Base-by-base conservation (phyloP, 1,284 basidiomycete species). In the Polyporus tsugae region DNA sequence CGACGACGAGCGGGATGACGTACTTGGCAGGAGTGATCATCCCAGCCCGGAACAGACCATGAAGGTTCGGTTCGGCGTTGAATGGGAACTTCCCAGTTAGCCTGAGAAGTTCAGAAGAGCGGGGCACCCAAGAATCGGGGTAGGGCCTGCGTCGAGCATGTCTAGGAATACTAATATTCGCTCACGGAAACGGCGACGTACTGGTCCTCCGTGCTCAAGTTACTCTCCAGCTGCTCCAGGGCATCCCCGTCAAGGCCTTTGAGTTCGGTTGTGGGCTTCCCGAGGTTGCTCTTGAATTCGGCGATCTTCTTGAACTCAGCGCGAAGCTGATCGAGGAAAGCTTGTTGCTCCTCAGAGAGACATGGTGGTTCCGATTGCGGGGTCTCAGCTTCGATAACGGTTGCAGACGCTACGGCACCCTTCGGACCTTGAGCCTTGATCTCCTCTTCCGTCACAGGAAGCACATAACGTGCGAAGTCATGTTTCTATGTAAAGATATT, bases 111-210 rank as follows among this genome's bases (percentile, higher is more conserved):
- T 70, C 60, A 2, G 68, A 17, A 2, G 75, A 76, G n/a, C 75
- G 75, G n/a, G 75, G 75, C 6, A 76, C 70, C 75, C 75, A 74
- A 1, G 73, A 75, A 60, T 74, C 75, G 0, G 75, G 73, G 1
- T 72, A 73, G 36, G 67, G 49, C 49, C 73, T 75, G 15, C 13
- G 29, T 29, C 17, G 36, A 15, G 0, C 10, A 19, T 2, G 41
- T 60, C 15, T 22, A 64, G 15, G 15, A 63, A 6, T 33, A 22
- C 15, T 17, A 5, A 17, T 13, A 17, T 11, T 6, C 6, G 5
- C 44, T 25, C 13, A 22, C 6, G 7, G 46, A 17, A 6, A 60
- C 3, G n/a, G 25, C 9, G 10, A 72, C 75, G 44, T 63, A 76
- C 75, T 75, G 74, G 46, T 76, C 75, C 17, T 75, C 73, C 13